Base-by-base conservation (phyloP, 768 basidiomycete species). In the Brasilioporus rufonigricans region DNA sequence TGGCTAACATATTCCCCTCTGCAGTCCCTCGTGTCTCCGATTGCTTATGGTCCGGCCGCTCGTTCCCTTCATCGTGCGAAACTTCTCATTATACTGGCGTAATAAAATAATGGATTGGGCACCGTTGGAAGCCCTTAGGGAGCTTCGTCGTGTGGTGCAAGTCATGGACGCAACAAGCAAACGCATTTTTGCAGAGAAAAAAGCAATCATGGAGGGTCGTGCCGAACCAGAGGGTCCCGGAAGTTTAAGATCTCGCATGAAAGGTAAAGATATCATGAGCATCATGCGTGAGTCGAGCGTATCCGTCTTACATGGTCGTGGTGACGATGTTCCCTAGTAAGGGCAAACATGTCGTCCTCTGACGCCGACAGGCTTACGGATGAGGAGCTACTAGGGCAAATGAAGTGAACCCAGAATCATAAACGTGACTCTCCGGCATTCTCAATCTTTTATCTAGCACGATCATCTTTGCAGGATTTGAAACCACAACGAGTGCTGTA, bases 251-350 rank as follows among this genome's bases (percentile, higher is more conserved):
- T 58, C 61, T 32, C 47, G 47, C 18, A 62, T 55, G 53, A 61
- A 58, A 47, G 64, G 69, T 1, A 70, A 62, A 48, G 73, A 76
- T 43, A 71, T 77, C 38, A 73, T 77, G 74, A 73, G 63, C 53
- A 70, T 77, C 57, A 69, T 76, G 66, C 31, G 75, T 77, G 41
- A 54, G 73, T 65, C 12, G 7, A 18, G 32, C 0, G 1, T 18
- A 12, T n/a, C 32, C 21, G 24, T 36, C 23, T 31, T 43, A 44
- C 39, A 23, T 44, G 4, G 38, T 32, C 11, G 5, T 41, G 29
- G 6, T 50, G 35, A 53, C 40, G 21, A 58, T 16, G 6, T 33
- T 49, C 5, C 41, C 21, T 36, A 76, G 74, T 76, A 44, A 63
- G 50, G 27, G 74, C 73, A 26, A 76, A 76, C 53, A 26, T 53